Evolutionary conservation across 2,329 filamentous ascomycete genomes (phyloP), one percentile per base, ranked within the genome.

Genomic region (Alternaria panax): DNA sequence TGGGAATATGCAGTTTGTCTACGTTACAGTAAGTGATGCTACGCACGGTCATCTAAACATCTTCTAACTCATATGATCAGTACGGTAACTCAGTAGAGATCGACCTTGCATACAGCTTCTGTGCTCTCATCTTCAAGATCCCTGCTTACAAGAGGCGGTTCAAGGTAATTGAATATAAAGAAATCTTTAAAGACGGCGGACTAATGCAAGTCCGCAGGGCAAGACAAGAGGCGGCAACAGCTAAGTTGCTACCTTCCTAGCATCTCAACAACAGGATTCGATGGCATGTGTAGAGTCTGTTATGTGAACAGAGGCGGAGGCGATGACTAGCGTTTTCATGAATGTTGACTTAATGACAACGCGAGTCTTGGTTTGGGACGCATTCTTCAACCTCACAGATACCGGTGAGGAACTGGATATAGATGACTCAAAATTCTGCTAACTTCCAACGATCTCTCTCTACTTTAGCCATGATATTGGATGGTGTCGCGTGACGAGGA

Each of bases 71-170:
- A 5, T 47, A 2, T 22, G 11, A 14, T 18, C 22, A 70, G 69
- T 72, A 70, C 25, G 62, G 63, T 16, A 72, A 70, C 24, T 7
- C 63, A 24, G 50, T 62, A 28, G 51, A 50, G 1, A 12, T 53
- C n/a, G 40, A 40, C 4, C 42, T 12, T 5, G 9, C 45, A 14
- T 67, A 68, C 47, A 64, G 54, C 11, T 51, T 51, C 41, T 63
- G 63, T 11, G 65, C 62, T 18, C 54, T 70, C 4, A 51, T 70
- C 41, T 51, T 70, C 50, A 30, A 27, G 2, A 55, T 67, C 11
- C 64, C 60, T 3, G 12, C 61, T 2, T 50, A 52, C 45, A 8
- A 32, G 8, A 47, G 60, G 25, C 55, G 62, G 12, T 41, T 9
- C 38, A 41, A 24, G 38, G 38, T 41, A 41, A 6, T 1, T 14